Evolutionary conservation across 2,329 filamentous ascomycete species (phyloP), one percentile per base, ranked within the genome.

Genomic region (Claviceps capensis): DNA sequence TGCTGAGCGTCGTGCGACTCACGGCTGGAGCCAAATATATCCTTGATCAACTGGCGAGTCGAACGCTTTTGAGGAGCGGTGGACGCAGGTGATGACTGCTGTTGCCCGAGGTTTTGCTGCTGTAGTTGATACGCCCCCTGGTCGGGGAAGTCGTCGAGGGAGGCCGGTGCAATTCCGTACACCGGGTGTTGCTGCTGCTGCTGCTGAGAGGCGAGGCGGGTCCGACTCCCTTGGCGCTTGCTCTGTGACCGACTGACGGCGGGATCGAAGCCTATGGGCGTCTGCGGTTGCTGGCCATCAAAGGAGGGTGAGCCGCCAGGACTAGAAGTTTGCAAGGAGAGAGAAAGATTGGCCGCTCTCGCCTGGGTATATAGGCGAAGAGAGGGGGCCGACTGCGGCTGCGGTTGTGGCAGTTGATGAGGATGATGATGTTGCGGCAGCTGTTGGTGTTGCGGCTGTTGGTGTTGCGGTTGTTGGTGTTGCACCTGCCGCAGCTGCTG

Each of bases 31-130:
- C 72, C 69, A 55, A 79, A 71, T 56, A 79, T 74, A 58, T 72
- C 76, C 64, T 73, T 78, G 63, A 80, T 72, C 55, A 78, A 65
- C 59, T 73, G 75, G 57, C 75, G 72, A 44, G 74, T 72, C 45
- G 73, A 76, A 54, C 73, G 72, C 60, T 75, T 75, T 54, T 77
- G 65, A 50, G 65, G 63, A 46, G 62, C 52, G 43, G 62, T 52
- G 48, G 65, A 61, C 54, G 60, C 56, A 48, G 53, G 52, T 50
- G 53, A 13, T n/a, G 44, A n/a, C 16, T 34, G 44, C 6, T 47
- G 44, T 11, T 47, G 44, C 11, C 52, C 58, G 50, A 58, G 68
- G 51, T 70, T 68, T 47, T 69, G 67, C 19, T 65, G 59, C 37
- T 62, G 62, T 51, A 68, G 62, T 58, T 61, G 57, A 45, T 59